These are phyloP conservation scores for Coemansia sp. DNA, from an alignment of 192 early-diverging fungal genomes.

Conservation along the genomic window DNA sequence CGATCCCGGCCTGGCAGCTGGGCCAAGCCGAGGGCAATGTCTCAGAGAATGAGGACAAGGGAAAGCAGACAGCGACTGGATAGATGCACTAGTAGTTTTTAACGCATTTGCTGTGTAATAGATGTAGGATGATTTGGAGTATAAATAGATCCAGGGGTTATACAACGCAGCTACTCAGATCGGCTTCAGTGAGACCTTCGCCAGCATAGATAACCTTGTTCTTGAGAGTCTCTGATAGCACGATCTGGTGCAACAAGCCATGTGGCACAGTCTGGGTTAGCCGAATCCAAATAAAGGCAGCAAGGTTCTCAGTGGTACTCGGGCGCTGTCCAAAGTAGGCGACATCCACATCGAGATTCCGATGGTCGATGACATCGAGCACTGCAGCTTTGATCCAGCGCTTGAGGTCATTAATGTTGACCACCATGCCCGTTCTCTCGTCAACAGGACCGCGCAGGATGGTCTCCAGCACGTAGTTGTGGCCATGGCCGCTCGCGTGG, in stretches of 20 bases:
- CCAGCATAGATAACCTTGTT: constrained; percentile 45
- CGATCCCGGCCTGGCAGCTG: constrained; percentile 73
- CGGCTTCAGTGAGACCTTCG: constrained; percentile 39
- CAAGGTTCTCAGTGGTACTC: constrained; percentile 89
- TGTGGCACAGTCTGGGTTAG: constrained; percentile 33
- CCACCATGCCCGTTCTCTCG: constrained; percentile 82
- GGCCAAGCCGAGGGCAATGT: constrained; percentile 24
- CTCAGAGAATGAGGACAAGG: constrained; percentile 9
- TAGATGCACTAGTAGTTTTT: background rate
- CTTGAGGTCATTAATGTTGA: constrained; percentile 80
- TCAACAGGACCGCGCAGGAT: constrained; percentile 58
- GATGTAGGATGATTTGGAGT: background rate
- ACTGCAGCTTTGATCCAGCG: constrained; percentile 68
- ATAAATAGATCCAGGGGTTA: background rate
- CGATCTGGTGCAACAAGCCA: constrained; percentile 36
- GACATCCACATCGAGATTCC: constrained; percentile 83
- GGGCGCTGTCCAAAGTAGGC: constrained; percentile 63
- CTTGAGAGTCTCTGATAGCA: constrained; percentile 46
- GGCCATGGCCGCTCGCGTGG: constrained; percentile 79
- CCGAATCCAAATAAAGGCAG: constrained; percentile 78
- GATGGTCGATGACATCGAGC: constrained; percentile 82
- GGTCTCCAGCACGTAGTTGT: constrained; percentile 73
- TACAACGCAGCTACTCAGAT: constrained; percentile 24
- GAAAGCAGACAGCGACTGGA: constrained; percentile 20
- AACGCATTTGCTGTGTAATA: too few relatives aligned